Base-by-base conservation (phyloP, 2,329 filamentous ascomycete species). In the Colletotrichum magnum region DNA sequence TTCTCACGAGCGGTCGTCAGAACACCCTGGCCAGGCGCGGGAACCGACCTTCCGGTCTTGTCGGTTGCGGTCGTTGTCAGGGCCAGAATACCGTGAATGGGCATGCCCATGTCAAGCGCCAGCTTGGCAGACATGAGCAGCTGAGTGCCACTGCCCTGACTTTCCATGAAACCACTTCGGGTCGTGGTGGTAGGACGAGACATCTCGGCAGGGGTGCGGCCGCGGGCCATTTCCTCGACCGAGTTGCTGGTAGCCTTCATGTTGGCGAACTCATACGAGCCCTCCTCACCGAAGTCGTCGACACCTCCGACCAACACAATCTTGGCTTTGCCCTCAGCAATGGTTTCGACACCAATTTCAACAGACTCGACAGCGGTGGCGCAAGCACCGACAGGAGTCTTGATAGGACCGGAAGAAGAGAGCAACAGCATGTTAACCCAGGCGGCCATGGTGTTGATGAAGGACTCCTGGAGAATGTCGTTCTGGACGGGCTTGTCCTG, bases 191-290 rank as follows among this genome's bases (percentile, higher is more conserved):
- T 97, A 5, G 96, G 96, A 71, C 96, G 92, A 39, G 97, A 99
- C 96, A 99, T 99, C 83, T 99, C 96, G 81, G 92, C 90, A 13
- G 96, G 95, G 58, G 96, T 98, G 73, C 96, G 94, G 56, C 96
- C 96, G 77, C 98, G 96, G 10, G 91, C 94, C 75, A 99, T 94
- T 81, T 99, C 97, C 74, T 98, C 95, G 71, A 98, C 93, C 28
- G 95, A 95, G 79, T 98, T 99, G 88, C 95, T 98, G 64, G 96
- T 99, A 69, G 96, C 96, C 84, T 97, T 97, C 96, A 99, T 99
- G 87, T 99, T 99, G 86, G 96, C 96, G 80, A 99, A 99, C 82
- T 99, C 96, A 78, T 98, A 99, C 1, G 96, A 99, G 60, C 96
- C 97, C 84, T 99, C 96, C 84, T 99, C 96, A 77, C 97, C 94